Conservation (phyloP, 768 basidiomycete genomes). For the Tulasnella sp. region DNA sequence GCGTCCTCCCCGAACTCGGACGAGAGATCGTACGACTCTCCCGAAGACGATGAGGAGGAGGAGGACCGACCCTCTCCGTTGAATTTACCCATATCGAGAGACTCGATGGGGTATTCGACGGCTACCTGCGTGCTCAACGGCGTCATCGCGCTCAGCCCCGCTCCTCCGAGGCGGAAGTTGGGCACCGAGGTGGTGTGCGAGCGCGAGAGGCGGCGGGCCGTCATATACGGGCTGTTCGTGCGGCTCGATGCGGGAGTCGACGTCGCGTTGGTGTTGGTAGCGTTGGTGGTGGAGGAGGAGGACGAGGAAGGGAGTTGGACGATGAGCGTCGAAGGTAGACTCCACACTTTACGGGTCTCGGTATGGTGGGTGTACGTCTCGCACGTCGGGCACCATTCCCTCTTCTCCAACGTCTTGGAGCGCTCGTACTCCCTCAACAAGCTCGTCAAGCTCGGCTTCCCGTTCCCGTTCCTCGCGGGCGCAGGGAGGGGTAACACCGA, state of each 20-base stretch:
- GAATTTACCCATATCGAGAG: not conserved
- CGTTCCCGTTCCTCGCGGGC: not conserved
- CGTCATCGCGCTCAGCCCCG: not conserved
- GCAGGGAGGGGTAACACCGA: not conserved
- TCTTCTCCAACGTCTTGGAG: not conserved
- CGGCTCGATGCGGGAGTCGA: not conserved
- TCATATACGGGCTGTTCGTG: not conserved
- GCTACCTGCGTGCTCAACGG: not conserved
- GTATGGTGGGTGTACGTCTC: not conserved
- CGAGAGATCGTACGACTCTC: not conserved
- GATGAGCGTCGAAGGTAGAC: conserved; percentile 6
- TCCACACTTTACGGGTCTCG: conserved; percentile 4
- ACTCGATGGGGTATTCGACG: not conserved
- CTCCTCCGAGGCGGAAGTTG: not conserved
- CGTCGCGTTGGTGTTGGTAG: not conserved
- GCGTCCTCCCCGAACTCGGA: not conserved
- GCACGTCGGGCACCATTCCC: not conserved
- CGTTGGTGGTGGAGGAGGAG: not conserved
- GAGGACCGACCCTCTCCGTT: not conserved
- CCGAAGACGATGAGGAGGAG: not conserved
- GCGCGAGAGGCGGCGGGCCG: not conserved
- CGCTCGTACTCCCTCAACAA: not conserved
- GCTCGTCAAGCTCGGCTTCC: not conserved
- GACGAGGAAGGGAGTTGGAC: not conserved
- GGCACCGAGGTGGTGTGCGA: not conserved